Evolutionary conservation across 225 moss, liverwort and hornwort genomes (phyloP).

Genomic region (Marchantia paleacea): DNA sequence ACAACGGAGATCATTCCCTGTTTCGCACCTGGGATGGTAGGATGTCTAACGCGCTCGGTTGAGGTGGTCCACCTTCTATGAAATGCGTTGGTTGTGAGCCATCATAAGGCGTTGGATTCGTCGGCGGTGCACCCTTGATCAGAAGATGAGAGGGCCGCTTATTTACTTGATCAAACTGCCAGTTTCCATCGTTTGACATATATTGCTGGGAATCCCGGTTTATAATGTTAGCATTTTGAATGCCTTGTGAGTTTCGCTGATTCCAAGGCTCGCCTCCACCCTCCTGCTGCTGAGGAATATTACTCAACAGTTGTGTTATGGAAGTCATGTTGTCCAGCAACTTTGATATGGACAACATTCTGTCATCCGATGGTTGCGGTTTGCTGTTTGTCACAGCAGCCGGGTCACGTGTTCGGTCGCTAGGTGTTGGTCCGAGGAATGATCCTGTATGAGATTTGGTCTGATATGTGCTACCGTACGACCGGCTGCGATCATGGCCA

Average conservation of each 20-base stretch:
- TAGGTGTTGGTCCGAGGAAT: not conserved
- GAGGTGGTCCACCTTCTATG: not conserved
- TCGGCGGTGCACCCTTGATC: not conserved
- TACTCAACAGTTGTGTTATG: not conserved
- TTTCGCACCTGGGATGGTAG: not conserved
- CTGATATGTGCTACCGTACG: not conserved
- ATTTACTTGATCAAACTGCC: not conserved
- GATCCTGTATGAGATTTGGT: not conserved
- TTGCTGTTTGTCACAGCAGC: not conserved
- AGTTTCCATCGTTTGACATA: not conserved
- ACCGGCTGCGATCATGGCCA: not conserved
- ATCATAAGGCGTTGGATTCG: not conserved
- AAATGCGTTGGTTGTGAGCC: not conserved
- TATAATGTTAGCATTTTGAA: no score
- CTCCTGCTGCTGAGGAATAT: not conserved
- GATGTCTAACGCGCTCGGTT: not conserved
- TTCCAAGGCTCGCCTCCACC: not conserved
- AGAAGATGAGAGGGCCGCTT: not conserved
- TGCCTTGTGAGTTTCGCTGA: not conserved
- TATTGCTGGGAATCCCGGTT: no score
- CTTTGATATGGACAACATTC: conserved; percentile 6
- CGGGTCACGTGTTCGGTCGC: no score
- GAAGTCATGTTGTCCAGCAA: conserved; percentile 10
- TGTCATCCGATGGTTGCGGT: not conserved
- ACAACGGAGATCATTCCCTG: not conserved